These are phyloP conservation scores for Rhizophora apiculata DNA, from an alignment of 345 rosid genomes.

Conservation along the genomic window DNA sequence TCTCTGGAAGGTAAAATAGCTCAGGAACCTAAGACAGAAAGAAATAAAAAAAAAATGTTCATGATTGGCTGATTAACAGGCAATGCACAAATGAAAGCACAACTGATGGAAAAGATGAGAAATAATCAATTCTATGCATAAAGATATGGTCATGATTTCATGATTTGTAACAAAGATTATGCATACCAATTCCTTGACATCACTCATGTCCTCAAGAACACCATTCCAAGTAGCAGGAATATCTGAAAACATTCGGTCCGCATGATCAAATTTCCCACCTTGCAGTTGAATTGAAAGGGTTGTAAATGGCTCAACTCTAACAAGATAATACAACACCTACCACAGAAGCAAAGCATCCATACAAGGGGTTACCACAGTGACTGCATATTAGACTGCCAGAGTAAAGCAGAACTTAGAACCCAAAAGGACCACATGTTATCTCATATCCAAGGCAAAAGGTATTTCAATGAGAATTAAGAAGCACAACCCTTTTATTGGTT, in stretches of 20 bases:
- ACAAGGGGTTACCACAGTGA: neutral
- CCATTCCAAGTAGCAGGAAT: constrained; percentile 94
- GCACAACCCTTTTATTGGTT: too few relatives aligned
- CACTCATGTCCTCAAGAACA: constrained; percentile 95
- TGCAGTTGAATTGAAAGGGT: constrained; percentile 94
- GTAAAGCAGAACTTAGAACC: too few relatives aligned
- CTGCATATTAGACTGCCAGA: too few relatives aligned
- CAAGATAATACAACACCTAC: constrained; percentile 93
- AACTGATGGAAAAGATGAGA: neutral
- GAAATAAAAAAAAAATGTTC: neutral
- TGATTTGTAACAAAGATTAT: constrained; percentile 14
- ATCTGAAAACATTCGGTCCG: constrained; percentile 95
- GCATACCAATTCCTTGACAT: constrained; percentile 95
- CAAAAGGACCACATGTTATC: too few relatives aligned
- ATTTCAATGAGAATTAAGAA: too few relatives aligned
- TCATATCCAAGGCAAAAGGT: too few relatives aligned
- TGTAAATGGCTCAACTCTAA: constrained; percentile 92
- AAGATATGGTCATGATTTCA: constrained; percentile 9
- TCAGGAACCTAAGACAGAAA: constrained; percentile 74
- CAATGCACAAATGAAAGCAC: constrained; percentile 10
- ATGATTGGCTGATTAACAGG: neutral
- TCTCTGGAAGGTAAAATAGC: constrained; percentile 94
- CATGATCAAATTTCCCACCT: constrained; percentile 99
- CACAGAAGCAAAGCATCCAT: constrained; percentile 25
- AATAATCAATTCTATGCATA: neutral